Evolutionary conservation across 2,329 filamentous ascomycete genomes (phyloP).

Genomic region (Teratosphaeria pseudoeucalypti): DNA sequence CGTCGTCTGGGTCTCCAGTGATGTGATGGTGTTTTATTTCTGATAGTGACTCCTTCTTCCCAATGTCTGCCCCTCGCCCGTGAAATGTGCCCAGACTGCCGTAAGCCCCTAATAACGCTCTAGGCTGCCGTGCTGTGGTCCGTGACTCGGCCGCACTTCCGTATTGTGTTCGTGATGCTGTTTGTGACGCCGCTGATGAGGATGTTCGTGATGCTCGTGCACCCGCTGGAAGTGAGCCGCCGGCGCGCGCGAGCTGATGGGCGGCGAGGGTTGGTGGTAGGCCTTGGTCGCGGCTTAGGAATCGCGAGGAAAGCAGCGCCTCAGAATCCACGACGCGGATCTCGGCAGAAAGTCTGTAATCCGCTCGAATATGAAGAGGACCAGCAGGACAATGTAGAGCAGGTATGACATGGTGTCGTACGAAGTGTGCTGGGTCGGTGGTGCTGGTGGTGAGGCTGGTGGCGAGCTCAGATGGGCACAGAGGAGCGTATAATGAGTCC

Average conservation of each 20-base stretch:
- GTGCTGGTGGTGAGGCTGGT: slow-evolving; percentile 22
- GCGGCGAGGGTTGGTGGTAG: slow-evolving; percentile 7
- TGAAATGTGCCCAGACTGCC: slow-evolving; percentile 25
- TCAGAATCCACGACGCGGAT: slow-evolving; percentile 90
- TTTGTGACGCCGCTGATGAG: not conserved
- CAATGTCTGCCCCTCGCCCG: slow-evolving; percentile 8
- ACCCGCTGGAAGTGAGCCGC: slow-evolving; percentile 16
- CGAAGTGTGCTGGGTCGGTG: slow-evolving; percentile 39
- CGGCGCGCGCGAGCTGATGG: slow-evolving; percentile 4
- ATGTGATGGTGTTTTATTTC: slow-evolving; percentile 12
- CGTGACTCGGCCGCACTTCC: slow-evolving; percentile 12
- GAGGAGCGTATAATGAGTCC: slow-evolving; percentile 61
- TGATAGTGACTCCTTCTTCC: slow-evolving; percentile 19
- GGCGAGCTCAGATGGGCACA: slow-evolving; percentile 51
- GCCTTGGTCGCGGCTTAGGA: slow-evolving; percentile 75
- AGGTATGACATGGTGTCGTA: slow-evolving; percentile 63
- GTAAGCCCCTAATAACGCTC: slow-evolving; percentile 19
- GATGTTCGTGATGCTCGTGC: slow-evolving; percentile 29
- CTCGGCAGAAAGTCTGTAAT: slow-evolving; percentile 78
- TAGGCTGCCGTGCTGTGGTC: not conserved
- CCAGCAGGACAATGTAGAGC: slow-evolving; percentile 80
- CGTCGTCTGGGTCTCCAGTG: slow-evolving; percentile 12
- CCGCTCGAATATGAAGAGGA: slow-evolving; percentile 67
- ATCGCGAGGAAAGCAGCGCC: slow-evolving; percentile 78
- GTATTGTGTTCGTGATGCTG: slow-evolving; percentile 8